Evolutionary conservation across 1,284 basidiomycete genomes (phyloP), one percentile per base, ranked within the genome.

Genomic region (Pseudozyma flocculosa): DNA sequence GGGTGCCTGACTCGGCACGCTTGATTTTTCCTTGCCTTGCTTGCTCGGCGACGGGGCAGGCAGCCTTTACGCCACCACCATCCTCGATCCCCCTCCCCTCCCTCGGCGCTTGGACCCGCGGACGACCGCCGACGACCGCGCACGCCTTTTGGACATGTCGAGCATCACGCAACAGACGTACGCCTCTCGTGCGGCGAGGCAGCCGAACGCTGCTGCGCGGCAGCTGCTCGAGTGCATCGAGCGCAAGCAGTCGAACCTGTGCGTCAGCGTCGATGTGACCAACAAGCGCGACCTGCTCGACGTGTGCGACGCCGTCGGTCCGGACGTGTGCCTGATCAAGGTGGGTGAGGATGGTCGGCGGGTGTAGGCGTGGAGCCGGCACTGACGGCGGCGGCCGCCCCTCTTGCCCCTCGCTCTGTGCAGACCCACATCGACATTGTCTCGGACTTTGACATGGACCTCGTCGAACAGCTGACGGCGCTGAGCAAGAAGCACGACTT

Each of bases 401-500:
- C 22, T 13, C 18, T 22, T 13, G 4, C 39, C 11, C 19, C 39
- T 10, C 23, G 26, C 30, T 37, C 36, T 14, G 3, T 14, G 7
- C 54, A 97, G 93, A 98, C 95, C 1, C 95, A 99, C 79, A 86
- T 97, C 63, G 95, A 98, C 79, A 90, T 98, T 63, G 84, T 98
- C 46, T 87, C 92, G 70, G 92, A 98, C 80, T 98, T 94, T 75
- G 87, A 92, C 37, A 79, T 81, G 18, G 84, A 84, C 15, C 80
- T 97, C 40, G 85, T 94, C 50, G 80, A 85, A 29, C 82, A 85
- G 57, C 83, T 99, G 39, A 82, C 86, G 54, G 81, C 81, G 42
- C 84, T 98, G 13, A 87, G 88, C 74, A 76, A 81, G 43, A 87
- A 89, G 78, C 87, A 95, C 68, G 90, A 97, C 74, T 98, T 98